phyloP scores from a whole-genome alignment of 305 asterid genomes.

The Plantago rigida region DNA sequence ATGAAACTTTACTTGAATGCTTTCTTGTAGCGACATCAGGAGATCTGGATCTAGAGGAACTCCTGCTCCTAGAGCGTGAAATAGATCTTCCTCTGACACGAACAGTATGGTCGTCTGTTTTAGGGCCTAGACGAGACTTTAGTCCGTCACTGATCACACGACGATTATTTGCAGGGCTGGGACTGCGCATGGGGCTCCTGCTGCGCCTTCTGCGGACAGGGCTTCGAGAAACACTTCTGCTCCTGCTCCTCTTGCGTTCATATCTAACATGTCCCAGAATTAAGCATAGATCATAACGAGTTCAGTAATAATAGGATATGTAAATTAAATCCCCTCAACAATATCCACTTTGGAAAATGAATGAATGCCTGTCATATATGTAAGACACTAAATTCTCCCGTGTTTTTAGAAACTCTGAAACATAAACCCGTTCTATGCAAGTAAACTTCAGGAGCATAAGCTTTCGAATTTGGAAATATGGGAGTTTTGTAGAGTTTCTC shows the following conservation, averaged over 20 bases:
- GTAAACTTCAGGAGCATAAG: too few relatives aligned
- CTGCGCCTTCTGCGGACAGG: constrained; percentile 47
- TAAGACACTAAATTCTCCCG: not conserved
- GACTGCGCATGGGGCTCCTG: constrained; percentile 62
- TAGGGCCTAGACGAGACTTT: constrained; percentile 78
- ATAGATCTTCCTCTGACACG: constrained; percentile 36
- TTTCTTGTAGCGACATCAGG: constrained; percentile 38
- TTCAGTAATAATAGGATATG: not conserved
- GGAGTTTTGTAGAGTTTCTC: too few relatives aligned
- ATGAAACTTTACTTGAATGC: constrained; percentile 31
- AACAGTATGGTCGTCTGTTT: constrained; percentile 27
- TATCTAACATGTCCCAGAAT: constrained; percentile 35
- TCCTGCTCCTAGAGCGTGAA: constrained; percentile 52
- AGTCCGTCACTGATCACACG: constrained; percentile 50
- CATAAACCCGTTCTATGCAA: too few relatives aligned
- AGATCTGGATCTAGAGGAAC: constrained; percentile 42
- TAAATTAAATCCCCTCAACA: not conserved
- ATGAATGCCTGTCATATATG: not conserved
- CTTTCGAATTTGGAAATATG: too few relatives aligned
- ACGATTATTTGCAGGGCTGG: constrained; percentile 47
- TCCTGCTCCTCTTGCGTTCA: constrained; percentile 53
- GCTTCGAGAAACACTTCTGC: constrained; percentile 70
- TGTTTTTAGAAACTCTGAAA: too few relatives aligned
- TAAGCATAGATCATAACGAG: constrained; percentile 3
- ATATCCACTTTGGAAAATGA: not conserved